A percentile compares a stretch with the other conserved stretches of the same genome.
These are phyloP conservation scores for Agrocybe chaxingu DNA, from an alignment of 768 basidiomycete genomes.

Conservation along the genomic window DNA sequence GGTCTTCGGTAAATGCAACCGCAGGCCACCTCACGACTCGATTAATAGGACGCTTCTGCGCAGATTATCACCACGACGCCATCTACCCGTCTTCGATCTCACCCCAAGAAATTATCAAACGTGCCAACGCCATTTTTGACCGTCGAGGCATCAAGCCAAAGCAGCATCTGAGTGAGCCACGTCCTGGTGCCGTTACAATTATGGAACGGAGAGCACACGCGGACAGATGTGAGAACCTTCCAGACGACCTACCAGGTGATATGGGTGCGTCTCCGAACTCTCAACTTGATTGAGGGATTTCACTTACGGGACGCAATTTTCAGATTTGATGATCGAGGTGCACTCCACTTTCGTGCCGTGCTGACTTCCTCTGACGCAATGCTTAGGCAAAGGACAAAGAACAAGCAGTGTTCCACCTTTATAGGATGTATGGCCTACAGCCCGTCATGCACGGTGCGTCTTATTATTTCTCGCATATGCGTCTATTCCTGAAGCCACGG, in stretches of 20 bases:
- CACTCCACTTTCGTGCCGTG: not conserved
- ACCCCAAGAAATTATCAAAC: constrained; percentile 64
- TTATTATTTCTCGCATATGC: constrained; percentile 2
- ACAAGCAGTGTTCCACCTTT: constrained; percentile 86
- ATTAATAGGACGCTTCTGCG: not conserved
- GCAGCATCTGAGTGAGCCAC: constrained; percentile 89
- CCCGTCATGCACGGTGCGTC: constrained; percentile 57
- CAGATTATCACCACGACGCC: constrained; percentile 82
- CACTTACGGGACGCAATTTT: constrained; percentile 8
- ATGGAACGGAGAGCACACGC: constrained; percentile 90
- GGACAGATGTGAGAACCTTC: constrained; percentile 72
- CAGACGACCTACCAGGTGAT: constrained; percentile 60
- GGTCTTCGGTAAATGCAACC: constrained; percentile 45
- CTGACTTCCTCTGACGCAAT: constrained; percentile 5
- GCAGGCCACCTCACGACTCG: not conserved
- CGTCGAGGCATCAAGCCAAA: constrained; percentile 82
- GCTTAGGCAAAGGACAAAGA: constrained; percentile 81
- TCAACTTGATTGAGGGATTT: constrained; percentile 6
- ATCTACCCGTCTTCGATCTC: constrained; percentile 61
- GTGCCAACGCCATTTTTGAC: constrained; percentile 71
- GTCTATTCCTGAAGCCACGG: not conserved
- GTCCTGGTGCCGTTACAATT: constrained; percentile 76
- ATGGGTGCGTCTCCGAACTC: constrained; percentile 42
- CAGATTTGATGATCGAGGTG: constrained; percentile 85
- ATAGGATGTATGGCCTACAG: constrained; percentile 71